Evolutionary conservation across 352 stramenopile species (phyloP), one percentile per base, ranked within the genome.

Genomic region (Globisporangium barbulae): DNA sequence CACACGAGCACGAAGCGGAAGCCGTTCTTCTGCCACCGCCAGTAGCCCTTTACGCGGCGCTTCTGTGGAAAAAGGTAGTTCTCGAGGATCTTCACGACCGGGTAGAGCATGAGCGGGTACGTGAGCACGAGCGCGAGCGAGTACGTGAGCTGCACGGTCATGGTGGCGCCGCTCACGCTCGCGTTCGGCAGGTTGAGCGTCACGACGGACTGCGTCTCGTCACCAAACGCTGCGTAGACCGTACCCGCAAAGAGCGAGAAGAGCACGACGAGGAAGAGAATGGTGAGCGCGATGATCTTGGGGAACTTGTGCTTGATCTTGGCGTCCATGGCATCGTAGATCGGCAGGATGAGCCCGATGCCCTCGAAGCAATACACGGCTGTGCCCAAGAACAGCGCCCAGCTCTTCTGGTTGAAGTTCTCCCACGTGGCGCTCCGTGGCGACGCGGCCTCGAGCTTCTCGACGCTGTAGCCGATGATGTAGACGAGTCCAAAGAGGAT

Each of bases 21-120:
- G 0, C 71, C 70, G 52, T 90, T 90, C 65, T 90, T 90, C 31
- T 85, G 75, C 74, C 78, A 87, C n/a, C 71, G 68, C 78, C 81
- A 88, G 47, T 79, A 86, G 12, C 81, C 81, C 30, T 86, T 88
- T 5, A 69, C 65, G 33, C 64, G 74, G 28, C 70, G 72, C 30
- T 47, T 47, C 41, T 67, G 53, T 37, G 73, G 64, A 37, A 88
- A 85, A 2, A 88, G 47, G 53, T 87, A 86, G 52, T 75, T 79
- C 70, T 90, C 81, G 31, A 90, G 64, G 59, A 90, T 88, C 71
- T 84, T 88, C 12, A 90, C 74, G 42, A 86, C 81, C 8, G 81
- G 81, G 63, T 88, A 90, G 28, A 90, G 58, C 78, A 90, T 88
- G 28, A 90, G 73, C 21, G 81, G 81, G 64, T 90, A 90, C 67